Evolutionary conservation across 805 yeast species (phyloP).

Genomic region (Barnettozyma salicaria): DNA sequence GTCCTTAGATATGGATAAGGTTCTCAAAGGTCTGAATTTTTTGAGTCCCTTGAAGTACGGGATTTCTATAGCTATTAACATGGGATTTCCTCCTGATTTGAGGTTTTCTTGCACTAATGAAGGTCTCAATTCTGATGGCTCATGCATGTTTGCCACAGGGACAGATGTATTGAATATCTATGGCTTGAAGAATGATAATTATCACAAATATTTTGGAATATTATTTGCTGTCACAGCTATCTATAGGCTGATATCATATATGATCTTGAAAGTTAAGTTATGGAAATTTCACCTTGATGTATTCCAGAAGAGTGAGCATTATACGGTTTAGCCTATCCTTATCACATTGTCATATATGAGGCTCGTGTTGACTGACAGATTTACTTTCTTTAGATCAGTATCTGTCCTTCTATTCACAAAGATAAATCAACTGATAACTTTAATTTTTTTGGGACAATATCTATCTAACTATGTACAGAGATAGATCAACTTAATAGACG

Average conservation of each 20-base stretch:
- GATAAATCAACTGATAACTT: too few relatives aligned
- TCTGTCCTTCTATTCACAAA: too few relatives aligned
- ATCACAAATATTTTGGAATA: slow-evolving; percentile 33
- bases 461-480: too few relatives aligned
- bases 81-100: slow-evolving; percentile 43
- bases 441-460: too few relatives aligned
- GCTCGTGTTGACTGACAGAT: too few relatives aligned
- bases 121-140: slow-evolving; percentile 30
- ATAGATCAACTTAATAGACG: too few relatives aligned
- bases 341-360: too few relatives aligned
- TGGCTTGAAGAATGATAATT: slow-evolving; percentile 27
- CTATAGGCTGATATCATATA: slow-evolving; percentile 38
- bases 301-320: slow-evolving; percentile 6
- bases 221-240: slow-evolving; percentile 34
- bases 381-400: too few relatives aligned
- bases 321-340: neutral
- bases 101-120: slow-evolving; percentile 41
- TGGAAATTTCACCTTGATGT: slow-evolving; percentile 19
- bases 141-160: slow-evolving; percentile 50
- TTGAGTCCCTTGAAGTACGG: slow-evolving; percentile 74
- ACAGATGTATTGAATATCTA: slow-evolving; percentile 47
- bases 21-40: slow-evolving; percentile 67
- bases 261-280: slow-evolving; percentile 15
- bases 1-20: slow-evolving; percentile 68
- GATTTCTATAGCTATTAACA: slow-evolving; percentile 48